Base-by-base conservation (phyloP, 2,329 filamentous ascomycete species). In the Hirsutella minnesotensis region DNA sequence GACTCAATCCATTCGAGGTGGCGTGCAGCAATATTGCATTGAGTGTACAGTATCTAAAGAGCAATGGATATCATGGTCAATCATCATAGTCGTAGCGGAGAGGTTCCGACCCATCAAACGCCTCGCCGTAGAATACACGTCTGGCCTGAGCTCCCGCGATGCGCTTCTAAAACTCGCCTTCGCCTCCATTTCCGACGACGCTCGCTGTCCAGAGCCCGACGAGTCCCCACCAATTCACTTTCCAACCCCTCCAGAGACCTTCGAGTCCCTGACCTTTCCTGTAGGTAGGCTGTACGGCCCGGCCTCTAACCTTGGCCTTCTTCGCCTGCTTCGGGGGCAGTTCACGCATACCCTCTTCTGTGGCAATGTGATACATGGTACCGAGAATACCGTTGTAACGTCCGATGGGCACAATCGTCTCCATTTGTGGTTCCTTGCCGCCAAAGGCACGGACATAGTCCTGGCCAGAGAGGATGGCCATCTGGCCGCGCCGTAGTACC, bases 341-440 rank as follows among this genome's bases (percentile, higher is more conserved):
- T 50, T 71, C 62, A 9, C 77, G 68, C 46, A 69, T 70, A 8
- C 92, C 92, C 60, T 98, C 92, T 53, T 94, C 85, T 30, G 81
- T 74, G 1, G 85, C 73, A 47, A 98, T 92, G 46, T 77, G 77
- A 70, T 87, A 90, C 75, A 95, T 89, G 3, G 90, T 95, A 3
- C 87, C 86, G n/a, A 92, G 60, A 1, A 95, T 72, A n/a, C 92
- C 92, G 29, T 77, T 72, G 60, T 95, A 98, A 4, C 77, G 77
- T 3, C 88, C 89, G 0, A 86, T 72, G 3, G 84, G 79, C 1
- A 96, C 79, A 43, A 95, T 81, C 0, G 86, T 88, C 43, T 86
- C 79, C 38, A 85, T 57, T 39, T 63, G 59, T 27, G 60, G 58
- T 3, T 59, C 61, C 22, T 60, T 55, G 36, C 56, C 55, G 18